Conservation (phyloP, 1,284 basidiomycete genomes). For the Meira miltonrushii region DNA sequence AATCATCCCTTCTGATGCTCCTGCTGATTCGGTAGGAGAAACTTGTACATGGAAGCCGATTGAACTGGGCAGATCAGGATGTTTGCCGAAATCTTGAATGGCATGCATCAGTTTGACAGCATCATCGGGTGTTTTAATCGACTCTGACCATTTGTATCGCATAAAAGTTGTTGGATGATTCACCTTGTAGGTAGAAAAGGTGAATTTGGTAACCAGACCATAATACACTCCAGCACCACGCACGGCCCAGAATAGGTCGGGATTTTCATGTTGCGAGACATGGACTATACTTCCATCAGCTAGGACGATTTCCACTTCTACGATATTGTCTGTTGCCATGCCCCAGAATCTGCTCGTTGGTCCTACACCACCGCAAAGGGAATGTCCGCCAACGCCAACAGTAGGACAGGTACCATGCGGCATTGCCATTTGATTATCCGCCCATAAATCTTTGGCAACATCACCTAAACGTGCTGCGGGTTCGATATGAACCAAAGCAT, state of each 20-base stretch:
- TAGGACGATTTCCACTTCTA: slow-evolving; percentile 50
- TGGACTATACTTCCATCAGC: slow-evolving; percentile 45
- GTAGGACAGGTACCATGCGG: slow-evolving; percentile 51
- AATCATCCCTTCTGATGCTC: slow-evolving; percentile 7
- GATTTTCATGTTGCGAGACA: slow-evolving; percentile 26
- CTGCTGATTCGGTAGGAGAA: slow-evolving; percentile 15
- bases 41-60: slow-evolving; percentile 41
- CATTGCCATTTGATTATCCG: slow-evolving; percentile 38
- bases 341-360: slow-evolving; percentile 50
- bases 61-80: slow-evolving; percentile 14
- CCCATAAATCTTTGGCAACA: slow-evolving; percentile 47
- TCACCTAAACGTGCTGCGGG: slow-evolving; percentile 52
- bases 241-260: slow-evolving; percentile 46
- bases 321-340: slow-evolving; percentile 46
- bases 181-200: slow-evolving; percentile 40
- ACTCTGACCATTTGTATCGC: slow-evolving; percentile 31
- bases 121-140: slow-evolving; percentile 17
- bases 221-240: slow-evolving; percentile 50
- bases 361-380: slow-evolving; percentile 49
- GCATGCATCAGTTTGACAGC: slow-evolving; percentile 22
- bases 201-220: slow-evolving; percentile 48
- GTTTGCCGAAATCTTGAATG: slow-evolving; percentile 23
- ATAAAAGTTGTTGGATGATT: slow-evolving; percentile 22
- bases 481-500: slow-evolving; percentile 34
- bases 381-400: slow-evolving; percentile 51